These are phyloP conservation scores for Rhizopus stolonifer DNA, from an alignment of 371 early-diverging fungal species.

Conservation along the genomic window DNA sequence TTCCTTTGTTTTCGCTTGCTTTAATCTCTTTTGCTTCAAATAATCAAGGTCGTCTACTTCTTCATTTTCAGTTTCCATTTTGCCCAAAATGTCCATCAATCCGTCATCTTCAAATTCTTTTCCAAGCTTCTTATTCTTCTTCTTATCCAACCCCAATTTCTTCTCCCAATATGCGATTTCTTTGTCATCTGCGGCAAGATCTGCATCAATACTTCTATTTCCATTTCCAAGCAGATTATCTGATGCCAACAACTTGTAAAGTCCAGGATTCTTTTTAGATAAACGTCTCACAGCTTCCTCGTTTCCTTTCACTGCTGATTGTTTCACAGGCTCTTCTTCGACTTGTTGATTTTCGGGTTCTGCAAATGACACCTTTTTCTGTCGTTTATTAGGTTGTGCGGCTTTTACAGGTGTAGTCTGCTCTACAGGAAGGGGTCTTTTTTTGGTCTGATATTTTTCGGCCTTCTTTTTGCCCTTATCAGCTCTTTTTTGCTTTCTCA, in stretches of 20 bases:
- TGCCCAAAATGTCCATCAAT: slow-evolving; percentile 43
- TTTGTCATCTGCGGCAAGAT: slow-evolving; percentile 70
- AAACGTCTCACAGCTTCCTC: slow-evolving; percentile 62
- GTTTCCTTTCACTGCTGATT: slow-evolving; percentile 7
- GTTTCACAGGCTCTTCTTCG: slow-evolving; percentile 1
- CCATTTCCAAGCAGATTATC: slow-evolving; percentile 51
- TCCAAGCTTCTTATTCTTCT: slow-evolving; percentile 47
- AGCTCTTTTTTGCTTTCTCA: slow-evolving; percentile 42
- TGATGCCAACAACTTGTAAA: slow-evolving; percentile 65
- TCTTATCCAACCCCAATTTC: slow-evolving; percentile 71
- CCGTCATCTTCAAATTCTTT: slow-evolving; percentile 65
- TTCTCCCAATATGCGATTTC: slow-evolving; percentile 77
- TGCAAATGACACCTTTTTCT: slow-evolving; percentile 15
- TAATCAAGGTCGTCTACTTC: slow-evolving; percentile 51
- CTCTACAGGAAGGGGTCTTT: slow-evolving; percentile 9
- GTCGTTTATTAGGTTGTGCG: slow-evolving; percentile 26
- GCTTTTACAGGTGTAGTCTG: too few species aligned
- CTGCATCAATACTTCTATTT: slow-evolving; percentile 26
- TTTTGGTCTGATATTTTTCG: slow-evolving; percentile 4
- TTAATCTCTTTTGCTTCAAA: slow-evolving; percentile 39
- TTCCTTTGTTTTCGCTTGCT: slow-evolving; percentile 37
- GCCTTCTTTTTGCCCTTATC: slow-evolving; percentile 43
- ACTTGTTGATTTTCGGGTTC: neutral
- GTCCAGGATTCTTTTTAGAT: slow-evolving; percentile 65
- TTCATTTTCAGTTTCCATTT: slow-evolving; percentile 17